A percentile compares a stretch with the other conserved stretches of the same genome.
phyloP scores from a whole-genome alignment of 805 yeast species.

The Wickerhamiella lipophila region DNA sequence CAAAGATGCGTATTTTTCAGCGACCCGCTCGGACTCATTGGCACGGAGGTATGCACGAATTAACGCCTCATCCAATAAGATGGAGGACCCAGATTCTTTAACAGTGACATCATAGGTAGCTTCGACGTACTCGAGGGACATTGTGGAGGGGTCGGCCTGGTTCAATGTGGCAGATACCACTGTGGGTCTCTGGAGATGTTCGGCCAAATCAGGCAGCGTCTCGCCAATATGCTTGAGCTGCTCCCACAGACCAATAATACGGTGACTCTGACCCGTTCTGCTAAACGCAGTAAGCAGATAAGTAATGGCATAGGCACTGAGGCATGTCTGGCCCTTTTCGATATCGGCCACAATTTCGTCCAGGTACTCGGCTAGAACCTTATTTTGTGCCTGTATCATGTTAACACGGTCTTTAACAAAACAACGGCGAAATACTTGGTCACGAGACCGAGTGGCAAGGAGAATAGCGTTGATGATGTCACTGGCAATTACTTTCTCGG shows the following conservation, averaged over 20 bases:
- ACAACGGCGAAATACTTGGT: constrained; percentile 17
- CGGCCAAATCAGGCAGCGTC: constrained; percentile 4
- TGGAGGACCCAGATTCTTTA: constrained; percentile 16
- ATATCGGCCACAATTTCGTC: constrained; percentile 20
- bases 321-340: constrained; percentile 15
- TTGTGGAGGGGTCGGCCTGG: constrained; percentile 18
- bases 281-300: constrained; percentile 21
- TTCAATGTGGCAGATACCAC: constrained; percentile 21
- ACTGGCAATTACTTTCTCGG: constrained; percentile 15
- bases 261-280: constrained; percentile 17
- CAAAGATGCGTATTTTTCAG: constrained; percentile 19
- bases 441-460: constrained; percentile 17
- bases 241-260: constrained; percentile 20
- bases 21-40: constrained; percentile 17
- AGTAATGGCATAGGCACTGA: constrained; percentile 19
- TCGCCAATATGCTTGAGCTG: constrained; percentile 11
- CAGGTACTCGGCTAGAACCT: constrained; percentile 15
- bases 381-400: constrained; percentile 19
- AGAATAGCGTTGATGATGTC: constrained; percentile 21
- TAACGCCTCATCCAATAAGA: constrained; percentile 22
- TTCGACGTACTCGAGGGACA: constrained; percentile 20
- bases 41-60: constrained; percentile 17
- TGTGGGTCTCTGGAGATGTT: constrained; percentile 17
- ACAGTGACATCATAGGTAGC: constrained; percentile 16
- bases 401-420: constrained; percentile 16